These are phyloP conservation scores for Russula lepida DNA, from an alignment of 768 basidiomycete genomes.

Conservation along the genomic window DNA sequence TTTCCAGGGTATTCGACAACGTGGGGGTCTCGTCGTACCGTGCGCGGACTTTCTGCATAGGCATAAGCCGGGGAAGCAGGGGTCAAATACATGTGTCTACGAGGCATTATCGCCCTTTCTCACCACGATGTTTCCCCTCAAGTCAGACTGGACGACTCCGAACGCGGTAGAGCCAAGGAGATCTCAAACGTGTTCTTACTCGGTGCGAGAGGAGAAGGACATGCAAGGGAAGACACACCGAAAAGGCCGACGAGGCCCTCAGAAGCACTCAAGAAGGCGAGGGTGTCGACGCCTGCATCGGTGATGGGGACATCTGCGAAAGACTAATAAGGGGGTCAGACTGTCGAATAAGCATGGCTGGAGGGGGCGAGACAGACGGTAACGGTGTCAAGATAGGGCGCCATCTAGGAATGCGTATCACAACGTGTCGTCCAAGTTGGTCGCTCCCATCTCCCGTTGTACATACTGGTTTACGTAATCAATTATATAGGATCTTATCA, in stretches of 20 bases:
- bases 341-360: not conserved
- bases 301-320: slow-evolving; percentile 86
- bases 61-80: not conserved
- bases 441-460: not conserved
- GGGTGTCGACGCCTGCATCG: slow-evolving; percentile 81
- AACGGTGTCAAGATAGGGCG: slow-evolving; percentile 66
- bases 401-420: slow-evolving; percentile 38
- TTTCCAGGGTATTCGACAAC: slow-evolving; percentile 71
- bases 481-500: slow-evolving; percentile 14
- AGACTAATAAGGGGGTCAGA: slow-evolving; percentile 45
- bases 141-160: slow-evolving; percentile 69
- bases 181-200: slow-evolving; percentile 38
- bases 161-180: slow-evolving; percentile 83
- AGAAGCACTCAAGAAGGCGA: slow-evolving; percentile 79
- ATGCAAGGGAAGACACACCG: slow-evolving; percentile 41
- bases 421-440: slow-evolving; percentile 17
- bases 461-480: slow-evolving; percentile 10
- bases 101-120: slow-evolving; percentile 23
- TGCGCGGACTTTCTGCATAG: slow-evolving; percentile 74
- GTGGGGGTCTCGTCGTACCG: slow-evolving; percentile 62
- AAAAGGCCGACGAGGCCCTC: slow-evolving; percentile 86
- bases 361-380: slow-evolving; percentile 36
- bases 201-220: not conserved
- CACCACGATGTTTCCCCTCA: slow-evolving; percentile 89
- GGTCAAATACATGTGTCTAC: slow-evolving; percentile 3